A percentile compares a stretch with the other conserved stretches of the same genome.
Evolutionary conservation across 129 eudicot species (phyloP).

Genomic region (carrot (Daucus carota)): DH1_v3.0 NC_030381.2:40807501-40808000

Average conservation of each 20-base stretch:
- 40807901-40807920: neutral
- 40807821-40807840: neutral
- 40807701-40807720: slow-evolving; percentile 59
- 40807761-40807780: slow-evolving; percentile 82
- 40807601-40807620: too few relatives aligned
- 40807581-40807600: too few relatives aligned
- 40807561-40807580: too few relatives aligned
- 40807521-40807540: too few relatives aligned
- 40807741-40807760: slow-evolving; percentile 68
- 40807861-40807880: neutral
- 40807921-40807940: neutral
- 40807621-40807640: too few relatives aligned
- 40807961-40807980: neutral
- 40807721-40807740: slow-evolving; percentile 67
- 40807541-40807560: too few relatives aligned
- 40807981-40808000: too few relatives aligned
- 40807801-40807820: neutral
- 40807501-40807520: too few relatives aligned
- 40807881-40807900: neutral
- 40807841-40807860: too few relatives aligned
- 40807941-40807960: neutral
- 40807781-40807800: neutral
- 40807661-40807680: neutral
- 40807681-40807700: slow-evolving; percentile 1
- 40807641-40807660: too few relatives aligned